Conservation (phyloP, 2,329 filamentous ascomycete species). For the Sclerotinia subarctica region DNA sequence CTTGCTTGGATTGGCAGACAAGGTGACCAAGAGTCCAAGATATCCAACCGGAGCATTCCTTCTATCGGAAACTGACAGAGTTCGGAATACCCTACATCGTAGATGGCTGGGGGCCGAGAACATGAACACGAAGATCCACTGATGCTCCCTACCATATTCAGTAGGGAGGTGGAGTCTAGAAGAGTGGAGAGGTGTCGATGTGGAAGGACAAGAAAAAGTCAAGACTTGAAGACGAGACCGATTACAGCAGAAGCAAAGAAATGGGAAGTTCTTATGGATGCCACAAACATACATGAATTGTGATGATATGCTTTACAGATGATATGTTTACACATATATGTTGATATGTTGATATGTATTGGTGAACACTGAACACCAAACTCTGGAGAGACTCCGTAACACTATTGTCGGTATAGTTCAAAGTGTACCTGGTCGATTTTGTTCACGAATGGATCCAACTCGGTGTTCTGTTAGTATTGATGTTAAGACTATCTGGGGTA, state of each 20-base stretch:
- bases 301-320: too few species aligned
- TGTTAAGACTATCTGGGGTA: neutral
- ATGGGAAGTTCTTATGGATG: neutral
- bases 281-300: neutral
- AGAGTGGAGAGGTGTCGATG: neutral
- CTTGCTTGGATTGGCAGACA: neutral
- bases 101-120: slow-evolving; percentile 13
- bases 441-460: neutral
- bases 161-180: neutral
- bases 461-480: neutral
- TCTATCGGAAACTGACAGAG: neutral
- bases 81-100: neutral
- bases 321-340: neutral
- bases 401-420: neutral
- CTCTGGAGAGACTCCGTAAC: neutral
- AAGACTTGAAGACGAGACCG: neutral
- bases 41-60: neutral
- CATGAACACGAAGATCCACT: slow-evolving; percentile 14
- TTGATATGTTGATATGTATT: neutral
- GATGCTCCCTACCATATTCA: neutral
- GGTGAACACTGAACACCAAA: too few species aligned
- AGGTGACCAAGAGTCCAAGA: neutral
- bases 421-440: neutral
- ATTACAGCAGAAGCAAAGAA: neutral
- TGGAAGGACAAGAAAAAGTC: neutral